phyloP scores from a whole-genome alignment of 306 rosid genomes.

The Comarum palustre region DNA sequence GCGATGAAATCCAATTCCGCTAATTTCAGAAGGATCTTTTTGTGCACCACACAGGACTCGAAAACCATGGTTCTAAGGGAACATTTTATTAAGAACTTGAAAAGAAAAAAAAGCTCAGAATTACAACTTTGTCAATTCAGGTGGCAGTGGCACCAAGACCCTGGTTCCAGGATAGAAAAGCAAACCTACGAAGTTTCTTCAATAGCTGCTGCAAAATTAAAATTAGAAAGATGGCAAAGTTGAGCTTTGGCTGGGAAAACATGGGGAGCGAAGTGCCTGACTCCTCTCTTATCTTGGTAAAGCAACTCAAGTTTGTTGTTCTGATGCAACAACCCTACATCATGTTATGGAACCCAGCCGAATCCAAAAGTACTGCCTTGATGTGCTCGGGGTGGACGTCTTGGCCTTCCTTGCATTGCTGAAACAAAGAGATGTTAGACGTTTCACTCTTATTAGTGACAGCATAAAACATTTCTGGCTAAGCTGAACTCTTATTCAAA shows the following conservation, averaged over 20 bases:
- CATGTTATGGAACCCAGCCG: conserved; percentile 67
- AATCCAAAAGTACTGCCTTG: conserved; percentile 77
- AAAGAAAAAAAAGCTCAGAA: not conserved
- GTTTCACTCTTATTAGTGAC: not conserved
- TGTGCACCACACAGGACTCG: not conserved
- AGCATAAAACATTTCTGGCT: not conserved
- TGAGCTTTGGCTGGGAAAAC: conserved; percentile 9
- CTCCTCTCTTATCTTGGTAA: conserved; percentile 1
- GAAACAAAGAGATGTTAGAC: conserved; percentile 14
- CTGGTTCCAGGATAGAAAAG: conserved; percentile 9
- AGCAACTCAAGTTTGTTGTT: not conserved
- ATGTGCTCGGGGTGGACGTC: conserved; percentile 71
- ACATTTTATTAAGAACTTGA: conserved; percentile 1
- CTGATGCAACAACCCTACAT: conserved; percentile 30
- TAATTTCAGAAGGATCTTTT: not conserved
- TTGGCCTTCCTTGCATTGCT: conserved; percentile 92
- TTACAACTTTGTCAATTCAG: conserved; percentile 6
- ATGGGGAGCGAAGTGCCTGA: not conserved
- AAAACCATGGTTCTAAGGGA: not conserved
- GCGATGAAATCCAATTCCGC: not conserved
- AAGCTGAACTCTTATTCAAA: not conserved
- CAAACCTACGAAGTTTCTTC: not conserved
- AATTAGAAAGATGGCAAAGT: not conserved
- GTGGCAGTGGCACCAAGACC: conserved; percentile 4
- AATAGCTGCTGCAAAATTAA: conserved; percentile 13